Evolutionary conservation across 106 monocot genomes (phyloP), one percentile per base, ranked within the genome.

Genomic region (Phalaenopsis aphrodite): DNA sequence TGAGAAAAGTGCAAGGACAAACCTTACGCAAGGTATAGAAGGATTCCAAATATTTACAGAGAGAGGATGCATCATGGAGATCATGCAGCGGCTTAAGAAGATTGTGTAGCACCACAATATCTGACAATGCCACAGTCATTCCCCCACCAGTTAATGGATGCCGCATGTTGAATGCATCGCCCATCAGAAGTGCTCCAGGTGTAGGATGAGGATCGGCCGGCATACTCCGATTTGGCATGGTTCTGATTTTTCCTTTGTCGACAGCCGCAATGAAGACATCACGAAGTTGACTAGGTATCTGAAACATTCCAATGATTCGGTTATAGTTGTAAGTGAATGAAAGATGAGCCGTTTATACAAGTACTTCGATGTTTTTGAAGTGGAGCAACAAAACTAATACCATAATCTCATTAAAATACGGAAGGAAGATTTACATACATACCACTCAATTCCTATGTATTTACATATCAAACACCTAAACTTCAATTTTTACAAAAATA

Each of bases 141-240:
- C 96, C 96, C 21, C 93, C 96, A 68, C 96, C 96, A 16, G 96
- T 92, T 77, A 96, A 61, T 18, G 96, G 94, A 82, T 96, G 96
- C 5, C 96, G 90, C 96, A 96, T 96, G 67, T 96, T 96, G 84
- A 96, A 96, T 38, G 96, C 90, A 86, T 96, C 96, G 5, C 96
- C 96, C 91, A 96, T 84, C 24, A 96, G 69, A 8, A 96, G 82
- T 5, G 94, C 96, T 75, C 96, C 96, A 55, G 94, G 96, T 55
- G 94, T 96, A 6, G 90, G 96, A 79, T 64, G 81, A 19, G 96
- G 92, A 77, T 86, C 75, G 41, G 96, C 96, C 17, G 94, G 96
- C 96, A 96, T 96, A 83, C 91, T 90, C 81, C 83, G 85, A 55
- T 94, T 94, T 19, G 91, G 94, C 90, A 89, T 88, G 23, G 90